These are phyloP conservation scores for Omphalotus olearius DNA, from an alignment of 1,284 basidiomycete genomes.

Conservation along the genomic window DNA sequence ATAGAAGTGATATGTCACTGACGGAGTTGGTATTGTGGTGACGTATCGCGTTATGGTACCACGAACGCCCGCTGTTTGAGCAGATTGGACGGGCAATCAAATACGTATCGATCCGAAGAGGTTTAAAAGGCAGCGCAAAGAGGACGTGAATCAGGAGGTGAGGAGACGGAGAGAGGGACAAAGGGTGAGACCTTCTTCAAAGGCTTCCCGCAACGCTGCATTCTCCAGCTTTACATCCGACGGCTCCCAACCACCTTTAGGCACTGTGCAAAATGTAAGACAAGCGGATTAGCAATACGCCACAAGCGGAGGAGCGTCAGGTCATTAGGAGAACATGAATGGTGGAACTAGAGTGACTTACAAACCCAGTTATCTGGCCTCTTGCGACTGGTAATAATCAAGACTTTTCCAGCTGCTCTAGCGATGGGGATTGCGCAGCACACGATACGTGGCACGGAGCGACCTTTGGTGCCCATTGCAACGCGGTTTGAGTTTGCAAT, in stretches of 20 bases:
- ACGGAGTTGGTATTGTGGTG: conserved; percentile 69
- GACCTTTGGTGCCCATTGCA: conserved; percentile 73
- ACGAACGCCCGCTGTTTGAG: conserved; percentile 66
- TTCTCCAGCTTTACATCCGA: conserved; percentile 74
- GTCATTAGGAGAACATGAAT: conserved; percentile 3
- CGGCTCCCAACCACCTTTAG: conserved; percentile 83
- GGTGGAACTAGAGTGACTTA: conserved; percentile 45
- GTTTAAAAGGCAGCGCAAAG: conserved; percentile 26
- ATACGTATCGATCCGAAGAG: conserved; percentile 17
- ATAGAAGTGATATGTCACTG: conserved; percentile 82
- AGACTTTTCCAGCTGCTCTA: conserved; percentile 64
- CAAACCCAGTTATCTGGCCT: conserved; percentile 77
- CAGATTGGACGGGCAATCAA: not conserved
- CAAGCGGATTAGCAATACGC: not conserved
- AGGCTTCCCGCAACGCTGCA: conserved; percentile 82
- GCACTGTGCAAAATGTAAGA: conserved; percentile 43
- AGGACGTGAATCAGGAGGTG: conserved; percentile 52
- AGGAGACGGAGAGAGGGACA: conserved; percentile 72
- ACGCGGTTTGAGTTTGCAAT: not conserved
- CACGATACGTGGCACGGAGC: conserved; percentile 72
- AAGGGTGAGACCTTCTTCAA: conserved; percentile 89
- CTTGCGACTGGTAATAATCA: conserved; percentile 79
- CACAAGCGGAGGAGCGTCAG: conserved; percentile 7
- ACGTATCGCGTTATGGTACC: conserved; percentile 75
- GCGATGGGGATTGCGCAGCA: conserved; percentile 83